phyloP scores from a whole-genome alignment of 2,329 filamentous ascomycete genomes.

The Epichloe coenophiala region DNA sequence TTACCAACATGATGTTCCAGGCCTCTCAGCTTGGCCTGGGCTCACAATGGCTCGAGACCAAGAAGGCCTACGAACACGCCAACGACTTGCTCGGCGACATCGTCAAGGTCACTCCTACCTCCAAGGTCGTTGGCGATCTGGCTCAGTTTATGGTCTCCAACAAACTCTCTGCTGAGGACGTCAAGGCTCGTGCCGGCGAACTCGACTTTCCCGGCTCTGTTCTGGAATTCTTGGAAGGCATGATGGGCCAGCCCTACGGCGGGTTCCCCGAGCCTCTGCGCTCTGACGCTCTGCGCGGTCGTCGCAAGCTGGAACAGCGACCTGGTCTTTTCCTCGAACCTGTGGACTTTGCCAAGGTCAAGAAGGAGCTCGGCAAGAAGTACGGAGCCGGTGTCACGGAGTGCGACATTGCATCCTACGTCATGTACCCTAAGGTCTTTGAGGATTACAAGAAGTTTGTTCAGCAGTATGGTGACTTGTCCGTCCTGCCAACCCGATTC shows the following conservation, averaged over 20 bases:
- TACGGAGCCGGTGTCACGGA: conserved; percentile 68
- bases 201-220: conserved; percentile 97
- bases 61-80: conserved; percentile 97
- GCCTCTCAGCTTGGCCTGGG: conserved; percentile 90
- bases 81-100: conserved; percentile 96
- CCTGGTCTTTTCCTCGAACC: conserved; percentile 86
- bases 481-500: conserved; percentile 86
- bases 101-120: conserved; percentile 97
- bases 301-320: conserved; percentile 93
- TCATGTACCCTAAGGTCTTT: conserved; percentile 99
- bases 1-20: conserved; percentile 99
- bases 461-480: conserved; percentile 81
- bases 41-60: conserved; percentile 94
- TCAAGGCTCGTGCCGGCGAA: conserved; percentile 70
- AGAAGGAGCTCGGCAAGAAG: conserved; percentile 76
- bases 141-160: conserved; percentile 99
- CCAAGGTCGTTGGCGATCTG: conserved; percentile 95
- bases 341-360: conserved; percentile 73
- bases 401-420: conserved; percentile 80
- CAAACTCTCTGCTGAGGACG: conserved; percentile 70
- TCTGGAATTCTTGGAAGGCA: conserved; percentile 90
- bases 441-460: conserved; percentile 96
- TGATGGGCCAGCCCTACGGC: conserved; percentile 97
- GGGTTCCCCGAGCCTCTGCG: conserved; percentile 96
- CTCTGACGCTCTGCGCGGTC: conserved; percentile 70